Percentiles rank a stretch among this genome's conserved stretches.
Conservation (phyloP, 169 alveolate species). For the Theileria orientalis region DNA sequence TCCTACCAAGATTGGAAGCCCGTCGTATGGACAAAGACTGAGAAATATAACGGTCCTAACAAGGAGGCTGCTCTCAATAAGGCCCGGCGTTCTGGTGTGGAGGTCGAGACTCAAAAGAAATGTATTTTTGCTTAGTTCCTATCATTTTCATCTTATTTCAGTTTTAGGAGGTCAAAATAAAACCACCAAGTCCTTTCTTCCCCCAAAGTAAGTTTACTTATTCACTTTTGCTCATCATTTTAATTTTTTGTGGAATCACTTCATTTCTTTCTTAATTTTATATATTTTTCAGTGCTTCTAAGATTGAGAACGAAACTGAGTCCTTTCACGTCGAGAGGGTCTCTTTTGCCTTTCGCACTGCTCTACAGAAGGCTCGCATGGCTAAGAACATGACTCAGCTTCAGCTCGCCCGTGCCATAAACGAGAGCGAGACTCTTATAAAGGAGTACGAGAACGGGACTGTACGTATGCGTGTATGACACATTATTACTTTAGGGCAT, state of each 20-base stretch:
- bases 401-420: slow-evolving; percentile 70
- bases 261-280: background rate
- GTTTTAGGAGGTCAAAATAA: slow-evolving; percentile 67
- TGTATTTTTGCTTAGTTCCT: slow-evolving; percentile 18
- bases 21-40: slow-evolving; percentile 64
- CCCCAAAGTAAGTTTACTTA: slow-evolving; percentile 45
- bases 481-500: slow-evolving; percentile 52
- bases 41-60: slow-evolving; percentile 49
- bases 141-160: slow-evolving; percentile 4
- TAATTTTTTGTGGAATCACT: background rate
- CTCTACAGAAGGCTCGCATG: slow-evolving; percentile 74
- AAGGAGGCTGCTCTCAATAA: slow-evolving; percentile 62
- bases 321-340: slow-evolving; percentile 73
- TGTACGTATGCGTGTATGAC: slow-evolving; percentile 22
- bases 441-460: slow-evolving; percentile 77
- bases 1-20: slow-evolving; percentile 71
- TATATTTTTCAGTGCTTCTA: slow-evolving; percentile 64
- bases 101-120: slow-evolving; percentile 53
- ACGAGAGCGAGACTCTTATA: slow-evolving; percentile 66
- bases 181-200: slow-evolving; percentile 53
- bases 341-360: slow-evolving; percentile 70
- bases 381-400: slow-evolving; percentile 60
- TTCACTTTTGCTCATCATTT: background rate
- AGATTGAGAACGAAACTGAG: slow-evolving; percentile 75
- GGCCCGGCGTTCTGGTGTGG: slow-evolving; percentile 61